Base-by-base conservation (phyloP, 345 rosid genomes). In the Boechera divaricarpa region DNA sequence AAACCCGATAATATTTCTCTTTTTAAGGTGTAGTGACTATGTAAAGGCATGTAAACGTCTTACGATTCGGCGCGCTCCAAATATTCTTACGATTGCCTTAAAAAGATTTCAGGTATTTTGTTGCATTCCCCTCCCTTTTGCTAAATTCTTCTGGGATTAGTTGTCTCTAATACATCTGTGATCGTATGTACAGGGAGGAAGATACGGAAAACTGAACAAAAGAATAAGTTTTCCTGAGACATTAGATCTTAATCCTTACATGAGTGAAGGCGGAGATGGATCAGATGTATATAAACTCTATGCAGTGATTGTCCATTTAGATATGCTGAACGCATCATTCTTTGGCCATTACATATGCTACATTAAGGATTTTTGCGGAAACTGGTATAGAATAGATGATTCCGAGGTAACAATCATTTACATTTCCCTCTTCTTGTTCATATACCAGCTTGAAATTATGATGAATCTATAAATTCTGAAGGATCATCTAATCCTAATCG, bases 31-130 rank as follows among this genome's bases (percentile, higher is more conserved):
- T 86, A 89, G 77, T 77, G 94, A 86, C 81, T 96, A 96, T 82
- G 99, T 96, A 33, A 91, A 87, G 87, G 99, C 98, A 73, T 93
- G 90, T 86, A 96, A 96, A 86, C 91, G 96, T 67, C 92, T 96
- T 45, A 88, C 89, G 1, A 83, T 96, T 55, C 81, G 78, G 35
- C 79, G 68, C 12, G 88, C 93, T 78, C 97, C 99, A 5, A 96
- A 96, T 73, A 76, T 96, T 83, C 98, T 96, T 44, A 96, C 99
- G 5, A 82, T 96, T 85, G 96, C 99, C 70, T 87, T 96, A 8
- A 96, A 96, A 83, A 86, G 94, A 88, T 91, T 85, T 79, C 92
- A 88, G 97, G 97, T 91, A 57, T 63, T 35, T 42, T 64, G 65
- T 36, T 71, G 3, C 53, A 47, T 48, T 48, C 28, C 49, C 24